Percentiles rank a stretch among this genome's conserved stretches.
Conservation (phyloP, 1,284 basidiomycete species). For the Meira miltonrushii region DNA sequence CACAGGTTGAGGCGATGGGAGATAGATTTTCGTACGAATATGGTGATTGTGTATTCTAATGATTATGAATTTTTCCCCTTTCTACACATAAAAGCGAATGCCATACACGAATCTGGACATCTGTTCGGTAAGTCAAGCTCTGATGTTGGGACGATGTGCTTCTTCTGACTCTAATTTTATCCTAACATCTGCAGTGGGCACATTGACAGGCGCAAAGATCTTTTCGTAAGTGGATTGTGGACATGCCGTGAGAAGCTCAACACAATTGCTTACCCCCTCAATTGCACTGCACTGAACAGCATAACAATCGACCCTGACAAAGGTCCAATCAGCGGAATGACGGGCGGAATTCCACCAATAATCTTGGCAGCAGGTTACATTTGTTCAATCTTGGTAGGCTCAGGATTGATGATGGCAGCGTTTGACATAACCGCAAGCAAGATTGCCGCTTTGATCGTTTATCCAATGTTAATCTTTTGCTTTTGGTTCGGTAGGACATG, state of each 20-base stretch:
- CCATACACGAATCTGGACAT: conserved; percentile 10
- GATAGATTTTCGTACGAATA: too few species aligned
- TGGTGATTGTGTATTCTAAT: too few species aligned
- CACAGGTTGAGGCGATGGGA: too few species aligned
- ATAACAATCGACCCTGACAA: conserved; percentile 10
- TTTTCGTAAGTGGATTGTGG: conserved; percentile 2
- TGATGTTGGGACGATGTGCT: neutral
- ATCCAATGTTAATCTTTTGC: conserved; percentile 3
- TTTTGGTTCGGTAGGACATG: conserved; percentile 12
- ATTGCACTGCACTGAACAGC: neutral
- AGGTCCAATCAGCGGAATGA: conserved; percentile 13
- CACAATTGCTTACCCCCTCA: neutral
- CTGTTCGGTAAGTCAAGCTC: neutral
- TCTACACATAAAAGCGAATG: conserved; percentile 1
- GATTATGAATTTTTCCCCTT: neutral
- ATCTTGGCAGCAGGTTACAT: conserved; percentile 9
- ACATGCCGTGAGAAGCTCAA: neutral
- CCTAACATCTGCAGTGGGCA: conserved; percentile 1
- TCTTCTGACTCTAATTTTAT: neutral
- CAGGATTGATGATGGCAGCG: conserved; percentile 4
- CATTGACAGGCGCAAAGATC: conserved; percentile 3
- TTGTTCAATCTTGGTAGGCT: neutral
- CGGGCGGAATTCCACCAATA: neutral
- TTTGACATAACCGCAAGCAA: conserved; percentile 11
- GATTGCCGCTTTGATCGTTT: conserved; percentile 6